Evolutionary conservation across 1,139 yeast genomes (phyloP).

Genomic region (Zygosaccharomyces sapae): DNA sequence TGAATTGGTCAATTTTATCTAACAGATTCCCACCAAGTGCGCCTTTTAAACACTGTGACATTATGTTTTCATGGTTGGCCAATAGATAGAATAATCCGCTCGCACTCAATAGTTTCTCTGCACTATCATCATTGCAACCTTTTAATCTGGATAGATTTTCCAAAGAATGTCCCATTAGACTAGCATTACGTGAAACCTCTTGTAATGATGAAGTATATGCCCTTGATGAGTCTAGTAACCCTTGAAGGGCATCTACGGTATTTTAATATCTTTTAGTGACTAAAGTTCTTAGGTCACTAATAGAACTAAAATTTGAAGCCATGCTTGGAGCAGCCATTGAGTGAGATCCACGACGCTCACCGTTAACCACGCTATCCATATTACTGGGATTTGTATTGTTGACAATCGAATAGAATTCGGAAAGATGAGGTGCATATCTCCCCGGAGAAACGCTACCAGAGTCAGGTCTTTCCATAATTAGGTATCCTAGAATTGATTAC

Average conservation of each 20-base stretch:
- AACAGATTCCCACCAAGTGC: constrained; percentile 56
- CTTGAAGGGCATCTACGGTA: constrained; percentile 46
- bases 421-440: constrained; percentile 34
- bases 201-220: constrained; percentile 50
- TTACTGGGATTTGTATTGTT: constrained; percentile 18
- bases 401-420: constrained; percentile 34
- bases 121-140: constrained; percentile 54
- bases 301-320: constrained; percentile 27
- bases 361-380: constrained; percentile 4
- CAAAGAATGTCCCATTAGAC: constrained; percentile 67
- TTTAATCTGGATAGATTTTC: constrained; percentile 67
- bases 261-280: constrained; percentile 54
- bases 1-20: constrained; percentile 43
- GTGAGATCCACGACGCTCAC: constrained; percentile 9
- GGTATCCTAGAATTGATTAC: not conserved
- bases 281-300: constrained; percentile 52
- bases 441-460: constrained; percentile 21
- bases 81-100: constrained; percentile 75
- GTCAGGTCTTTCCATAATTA: constrained; percentile 9
- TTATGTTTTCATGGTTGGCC: constrained; percentile 71
- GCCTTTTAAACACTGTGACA: constrained; percentile 52
- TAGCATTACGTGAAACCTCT: constrained; percentile 57
- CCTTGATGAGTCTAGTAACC: constrained; percentile 49
- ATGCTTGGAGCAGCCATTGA: constrained; percentile 26
- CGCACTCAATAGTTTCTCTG: constrained; percentile 66